phyloP scores from a whole-genome alignment of 2,329 filamentous ascomycete genomes.

The Fusarium annulatum region DNA sequence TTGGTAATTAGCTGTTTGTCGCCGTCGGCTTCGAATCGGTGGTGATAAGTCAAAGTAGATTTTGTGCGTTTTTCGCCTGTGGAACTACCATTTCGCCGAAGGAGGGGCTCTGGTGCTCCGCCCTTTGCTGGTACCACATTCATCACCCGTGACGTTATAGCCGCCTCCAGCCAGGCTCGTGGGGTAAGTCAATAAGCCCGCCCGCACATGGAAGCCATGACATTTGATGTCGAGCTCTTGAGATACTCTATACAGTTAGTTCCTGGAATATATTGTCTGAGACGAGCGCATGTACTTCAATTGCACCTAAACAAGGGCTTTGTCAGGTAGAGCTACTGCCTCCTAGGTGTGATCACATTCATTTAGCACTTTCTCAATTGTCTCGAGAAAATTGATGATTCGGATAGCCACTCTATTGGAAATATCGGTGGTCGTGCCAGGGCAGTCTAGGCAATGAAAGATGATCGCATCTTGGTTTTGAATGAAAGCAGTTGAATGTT shows the following conservation, averaged over 20 bases:
- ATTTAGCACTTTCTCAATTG: background rate
- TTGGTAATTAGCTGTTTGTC: slow-evolving; percentile 52
- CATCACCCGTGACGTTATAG: slow-evolving; percentile 34
- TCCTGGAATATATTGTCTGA: background rate
- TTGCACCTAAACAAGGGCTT: background rate
- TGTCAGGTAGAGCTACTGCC: background rate
- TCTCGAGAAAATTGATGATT: background rate
- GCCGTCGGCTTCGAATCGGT: slow-evolving; percentile 49
- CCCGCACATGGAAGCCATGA: background rate
- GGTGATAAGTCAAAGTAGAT: slow-evolving; percentile 53
- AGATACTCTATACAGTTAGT: background rate
- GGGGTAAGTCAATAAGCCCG: slow-evolving; percentile 35
- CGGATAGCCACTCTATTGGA: background rate
- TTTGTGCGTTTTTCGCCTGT: slow-evolving; percentile 59
- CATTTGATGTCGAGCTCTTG: slow-evolving; percentile 5
- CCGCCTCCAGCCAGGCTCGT: slow-evolving; percentile 21
- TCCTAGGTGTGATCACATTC: background rate
- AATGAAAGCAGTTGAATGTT: slow-evolving; percentile 18
- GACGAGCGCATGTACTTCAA: background rate
- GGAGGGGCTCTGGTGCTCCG: slow-evolving; percentile 35
- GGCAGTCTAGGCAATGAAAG: background rate
- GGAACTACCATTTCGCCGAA: slow-evolving; percentile 54
- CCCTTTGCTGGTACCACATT: slow-evolving; percentile 34
- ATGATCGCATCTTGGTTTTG: background rate
- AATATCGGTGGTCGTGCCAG: background rate